Percentiles rank a stretch among this genome's conserved stretches.
Conservation (phyloP, 257 asterid species). For the Petunia secreta region DNA sequence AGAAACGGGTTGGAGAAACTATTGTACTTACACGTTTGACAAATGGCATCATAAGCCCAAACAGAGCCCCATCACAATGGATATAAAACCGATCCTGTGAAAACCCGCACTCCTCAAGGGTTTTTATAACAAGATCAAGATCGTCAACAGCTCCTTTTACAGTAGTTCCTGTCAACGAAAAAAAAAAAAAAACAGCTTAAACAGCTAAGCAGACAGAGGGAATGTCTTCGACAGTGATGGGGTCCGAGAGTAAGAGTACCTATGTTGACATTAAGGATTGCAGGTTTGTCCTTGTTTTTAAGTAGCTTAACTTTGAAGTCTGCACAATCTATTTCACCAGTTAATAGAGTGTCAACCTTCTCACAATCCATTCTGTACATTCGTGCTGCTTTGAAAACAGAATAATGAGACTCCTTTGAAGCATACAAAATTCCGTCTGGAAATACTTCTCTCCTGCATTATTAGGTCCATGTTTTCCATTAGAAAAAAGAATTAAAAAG, state of each 20-base stretch:
- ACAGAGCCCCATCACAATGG: conserved; percentile 96
- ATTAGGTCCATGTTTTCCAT: conserved; percentile 25
- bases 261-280: conserved; percentile 87
- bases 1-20: conserved; percentile 9
- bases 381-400: conserved; percentile 94
- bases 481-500: not conserved
- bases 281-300: conserved; percentile 80
- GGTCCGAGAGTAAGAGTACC: conserved; percentile 47
- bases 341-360: conserved; percentile 71
- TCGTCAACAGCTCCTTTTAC: conserved; percentile 99
- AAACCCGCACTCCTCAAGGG: conserved; percentile 85
- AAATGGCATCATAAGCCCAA: conserved; percentile 99
- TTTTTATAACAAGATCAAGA: conserved; percentile 90
- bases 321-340: conserved; percentile 90
- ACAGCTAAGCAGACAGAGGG: not conserved
- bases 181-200: not conserved
- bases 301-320: conserved; percentile 75
- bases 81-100: conserved; percentile 86
- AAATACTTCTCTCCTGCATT: conserved; percentile 90
- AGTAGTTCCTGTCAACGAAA: conserved; percentile 77
- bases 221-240: not conserved
- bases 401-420: conserved; percentile 92
- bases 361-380: conserved; percentile 98
- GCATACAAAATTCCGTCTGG: conserved; percentile 95
- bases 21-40: conserved; percentile 70